Evolutionary conservation across 345 rosid genomes (phyloP), one percentile per base, ranked within the genome.

Genomic region (Acer yangbiense): DNA sequence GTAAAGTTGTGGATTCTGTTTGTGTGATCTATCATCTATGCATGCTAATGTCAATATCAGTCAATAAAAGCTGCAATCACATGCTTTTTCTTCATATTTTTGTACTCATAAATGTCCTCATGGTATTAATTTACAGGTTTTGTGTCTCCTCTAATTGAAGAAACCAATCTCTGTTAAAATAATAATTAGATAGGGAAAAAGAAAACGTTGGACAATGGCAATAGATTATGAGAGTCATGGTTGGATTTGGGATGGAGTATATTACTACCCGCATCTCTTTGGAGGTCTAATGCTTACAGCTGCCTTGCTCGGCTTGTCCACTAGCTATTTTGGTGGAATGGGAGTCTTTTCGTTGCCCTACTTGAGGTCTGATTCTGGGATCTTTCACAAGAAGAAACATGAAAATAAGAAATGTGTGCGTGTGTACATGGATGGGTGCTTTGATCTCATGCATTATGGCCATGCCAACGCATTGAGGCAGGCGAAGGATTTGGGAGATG

Each of bases 361-460:
- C 52, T 58, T 80, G 63, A 77, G 87, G 85, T 84, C 83, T 4
- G 88, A 86, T 78, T 79, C 62, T 43, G 90, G 88, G 54, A 65
- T 84, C 44, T 88, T 89, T 44, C 83, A 73, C 11, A 87, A 84
- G 79, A 86, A 73, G 71, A 84, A 65, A 77, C 20, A 62, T 2
- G 85, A 87, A 65, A 90, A 83, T 83, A 93, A 84, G 86, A 74
- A 64, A 46, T 88, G 81, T 0, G 78, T 92, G 20, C 93, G 98
- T 17, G 98, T 95, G 68, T 95, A 92, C 91, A 95, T 95, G 98
- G 98, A 95, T 73, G 98, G 98, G 69, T 93, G 98, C 85, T 95
- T 95, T 84, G 98, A 95, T 83, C 91, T 95, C 80, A 95, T 95
- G 98, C 98, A 95, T 89, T 93, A 90, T 65, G 98, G 98, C 11